Percentiles rank a stretch among this genome's conserved stretches.
Evolutionary conservation across 2,329 filamentous ascomycete genomes (phyloP).

Genomic region (Fusarium haematococcum): DNA sequence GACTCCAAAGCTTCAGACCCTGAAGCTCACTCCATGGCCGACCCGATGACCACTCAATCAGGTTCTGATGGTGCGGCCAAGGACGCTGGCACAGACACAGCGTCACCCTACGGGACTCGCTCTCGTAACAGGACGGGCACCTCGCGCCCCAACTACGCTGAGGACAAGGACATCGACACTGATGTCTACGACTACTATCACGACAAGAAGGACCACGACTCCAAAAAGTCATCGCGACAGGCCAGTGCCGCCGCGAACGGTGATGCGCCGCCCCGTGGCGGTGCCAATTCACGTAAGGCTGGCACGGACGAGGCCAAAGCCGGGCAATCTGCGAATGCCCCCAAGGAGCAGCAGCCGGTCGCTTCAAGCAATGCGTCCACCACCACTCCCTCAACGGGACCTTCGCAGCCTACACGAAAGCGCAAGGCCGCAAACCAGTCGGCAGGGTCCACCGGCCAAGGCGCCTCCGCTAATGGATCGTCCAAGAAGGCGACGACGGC

Average conservation of each 20-base stretch:
- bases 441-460: constrained; percentile 39
- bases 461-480: constrained; percentile 37
- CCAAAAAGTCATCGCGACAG: constrained; percentile 67
- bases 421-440: constrained; percentile 76
- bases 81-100: constrained; percentile 62
- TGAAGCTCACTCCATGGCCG: constrained; percentile 49
- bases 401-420: constrained; percentile 75
- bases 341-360: constrained; percentile 51
- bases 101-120: constrained; percentile 88
- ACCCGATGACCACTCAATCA: constrained; percentile 61
- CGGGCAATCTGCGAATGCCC: constrained; percentile 48
- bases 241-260: constrained; percentile 54
- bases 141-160: constrained; percentile 92
- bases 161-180: constrained; percentile 90
- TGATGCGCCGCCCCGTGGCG: constrained; percentile 48
- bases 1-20: constrained; percentile 51
- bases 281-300: constrained; percentile 56
- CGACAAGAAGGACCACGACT: constrained; percentile 66
- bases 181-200: constrained; percentile 80
- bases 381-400: constrained; percentile 63
- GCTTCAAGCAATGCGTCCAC: constrained; percentile 44
- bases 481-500: constrained; percentile 39
- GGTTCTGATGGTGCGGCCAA: constrained; percentile 61
- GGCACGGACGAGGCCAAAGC: constrained; percentile 55
- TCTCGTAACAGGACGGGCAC: constrained; percentile 88